Evolutionary conservation across 2,329 filamentous ascomycete species (phyloP).

Genomic region (Neodidymelliopsis sp.): DNA sequence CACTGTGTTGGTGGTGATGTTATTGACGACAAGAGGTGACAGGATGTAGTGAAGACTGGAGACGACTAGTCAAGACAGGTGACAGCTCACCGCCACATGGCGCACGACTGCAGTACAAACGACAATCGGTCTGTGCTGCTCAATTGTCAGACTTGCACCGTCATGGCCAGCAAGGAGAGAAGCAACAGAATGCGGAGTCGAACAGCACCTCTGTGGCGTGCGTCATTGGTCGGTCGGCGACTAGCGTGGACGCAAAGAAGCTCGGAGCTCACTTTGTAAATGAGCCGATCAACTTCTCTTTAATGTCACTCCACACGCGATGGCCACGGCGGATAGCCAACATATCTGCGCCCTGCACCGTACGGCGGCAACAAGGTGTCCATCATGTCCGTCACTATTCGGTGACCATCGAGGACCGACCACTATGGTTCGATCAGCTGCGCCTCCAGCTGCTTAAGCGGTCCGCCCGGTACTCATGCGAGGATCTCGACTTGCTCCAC

Average conservation of each 20-base stretch:
- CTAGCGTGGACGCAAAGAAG: slow-evolving; percentile 8
- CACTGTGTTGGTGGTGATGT: not conserved
- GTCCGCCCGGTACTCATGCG: slow-evolving; percentile 58
- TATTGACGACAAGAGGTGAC: not conserved
- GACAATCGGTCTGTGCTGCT: not conserved
- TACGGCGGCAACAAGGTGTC: slow-evolving; percentile 22
- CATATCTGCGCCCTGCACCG: slow-evolving; percentile 16
- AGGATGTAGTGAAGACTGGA: not conserved
- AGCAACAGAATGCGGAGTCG: not conserved
- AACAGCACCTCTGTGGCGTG: slow-evolving; percentile 10
- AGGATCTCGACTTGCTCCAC: slow-evolving; percentile 66
- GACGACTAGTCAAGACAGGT: slow-evolving; percentile 4
- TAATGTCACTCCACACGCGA: slow-evolving; percentile 31
- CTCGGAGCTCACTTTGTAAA: not conserved
- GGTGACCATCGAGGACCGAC: no score
- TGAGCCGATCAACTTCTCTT: slow-evolving; percentile 1
- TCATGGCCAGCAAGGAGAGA: not conserved
- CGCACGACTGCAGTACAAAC: not conserved
- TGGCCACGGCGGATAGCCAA: slow-evolving; percentile 22
- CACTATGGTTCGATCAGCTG: slow-evolving; percentile 40
- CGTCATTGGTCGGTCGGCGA: slow-evolving; percentile 18
- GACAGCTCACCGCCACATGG: slow-evolving; percentile 17
- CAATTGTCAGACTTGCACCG: not conserved
- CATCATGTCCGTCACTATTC: no score
- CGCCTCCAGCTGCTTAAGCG: slow-evolving; percentile 55